Evolutionary conservation across 768 basidiomycete species (phyloP).

Genomic region (Hortiboletus campestris): DNA sequence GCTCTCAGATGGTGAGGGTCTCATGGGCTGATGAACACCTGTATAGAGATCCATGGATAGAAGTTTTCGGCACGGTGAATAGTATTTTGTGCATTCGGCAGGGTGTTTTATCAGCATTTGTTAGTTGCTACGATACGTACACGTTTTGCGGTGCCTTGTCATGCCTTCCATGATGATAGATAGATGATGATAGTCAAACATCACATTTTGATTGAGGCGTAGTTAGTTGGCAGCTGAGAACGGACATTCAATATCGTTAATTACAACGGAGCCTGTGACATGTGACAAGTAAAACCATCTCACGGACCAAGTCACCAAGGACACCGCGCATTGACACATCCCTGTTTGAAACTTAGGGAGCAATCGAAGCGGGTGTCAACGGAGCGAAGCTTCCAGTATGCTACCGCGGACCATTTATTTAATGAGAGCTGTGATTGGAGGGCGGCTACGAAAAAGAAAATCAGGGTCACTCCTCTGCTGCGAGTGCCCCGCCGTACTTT

Average conservation of each 20-base stretch:
- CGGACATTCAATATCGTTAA: too few species aligned
- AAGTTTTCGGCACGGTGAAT: conserved; percentile 7
- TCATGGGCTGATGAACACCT: conserved; percentile 33
- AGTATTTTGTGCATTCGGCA: not conserved
- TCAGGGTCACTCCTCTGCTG: too few species aligned
- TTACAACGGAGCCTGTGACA: not conserved
- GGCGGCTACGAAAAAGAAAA: too few species aligned
- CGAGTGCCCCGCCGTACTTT: too few species aligned
- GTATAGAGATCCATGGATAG: not conserved
- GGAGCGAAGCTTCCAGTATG: too few species aligned
- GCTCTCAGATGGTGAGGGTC: conserved; percentile 56
- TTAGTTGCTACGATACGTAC: conserved; percentile 13
- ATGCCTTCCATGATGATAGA: conserved; percentile 5
- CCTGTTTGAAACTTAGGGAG: too few species aligned
- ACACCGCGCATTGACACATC: not conserved
- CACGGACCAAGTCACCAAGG: not conserved
- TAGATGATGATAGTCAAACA: not conserved
- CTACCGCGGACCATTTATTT: too few species aligned
- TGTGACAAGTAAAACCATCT: not conserved
- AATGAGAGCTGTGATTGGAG: too few species aligned
- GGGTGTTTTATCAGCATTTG: not conserved
- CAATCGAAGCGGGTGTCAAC: too few species aligned
- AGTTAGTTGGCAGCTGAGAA: too few species aligned
- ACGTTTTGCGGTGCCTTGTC: conserved; percentile 10
- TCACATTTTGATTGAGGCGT: too few species aligned